A percentile compares a stretch with the other conserved stretches of the same genome.
Conservation (phyloP, 768 basidiomycete species). For the Fomitopsis serialis region DNA sequence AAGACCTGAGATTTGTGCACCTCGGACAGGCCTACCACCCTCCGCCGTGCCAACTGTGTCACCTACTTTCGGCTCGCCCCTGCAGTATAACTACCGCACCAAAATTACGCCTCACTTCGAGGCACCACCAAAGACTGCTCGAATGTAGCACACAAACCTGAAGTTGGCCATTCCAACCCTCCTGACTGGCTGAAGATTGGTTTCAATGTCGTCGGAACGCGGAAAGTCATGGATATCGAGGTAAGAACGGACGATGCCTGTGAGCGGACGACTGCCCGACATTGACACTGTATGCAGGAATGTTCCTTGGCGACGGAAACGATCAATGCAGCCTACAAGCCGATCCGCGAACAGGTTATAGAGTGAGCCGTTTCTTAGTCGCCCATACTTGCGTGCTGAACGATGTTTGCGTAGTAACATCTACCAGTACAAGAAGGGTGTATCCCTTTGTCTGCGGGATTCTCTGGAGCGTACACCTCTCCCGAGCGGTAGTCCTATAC, state of each 20-base stretch:
- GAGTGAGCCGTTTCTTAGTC: constrained; percentile 39
- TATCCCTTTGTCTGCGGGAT: constrained; percentile 87
- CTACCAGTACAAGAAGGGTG: constrained; percentile 76
- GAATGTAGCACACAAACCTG: constrained; percentile 17
- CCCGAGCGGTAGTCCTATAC: constrained; percentile 7
- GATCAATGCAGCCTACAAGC: constrained; percentile 61
- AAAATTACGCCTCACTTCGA: constrained; percentile 98
- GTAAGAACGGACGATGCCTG: constrained; percentile 29
- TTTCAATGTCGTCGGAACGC: constrained; percentile 76
- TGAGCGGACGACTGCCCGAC: not conserved
- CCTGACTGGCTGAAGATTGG: constrained; percentile 82
- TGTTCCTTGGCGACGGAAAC: constrained; percentile 86
- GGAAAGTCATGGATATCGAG: constrained; percentile 86
- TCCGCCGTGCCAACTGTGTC: constrained; percentile 58
- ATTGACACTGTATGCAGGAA: constrained; percentile 45
- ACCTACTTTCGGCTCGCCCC: constrained; percentile 79
- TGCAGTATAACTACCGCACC: constrained; percentile 89
- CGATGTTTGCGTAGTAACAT: constrained; percentile 53
- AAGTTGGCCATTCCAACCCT: constrained; percentile 20
- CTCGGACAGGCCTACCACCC: constrained; percentile 44
- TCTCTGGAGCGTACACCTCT: constrained; percentile 43
- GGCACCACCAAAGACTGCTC: constrained; percentile 46
- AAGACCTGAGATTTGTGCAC: too few species aligned
- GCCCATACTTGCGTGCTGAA: too few species aligned
- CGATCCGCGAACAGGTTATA: constrained; percentile 61